Evolutionary conservation across 106 monocot species (phyloP).

Genomic region (Dioscorea zingiberensis): DNA sequence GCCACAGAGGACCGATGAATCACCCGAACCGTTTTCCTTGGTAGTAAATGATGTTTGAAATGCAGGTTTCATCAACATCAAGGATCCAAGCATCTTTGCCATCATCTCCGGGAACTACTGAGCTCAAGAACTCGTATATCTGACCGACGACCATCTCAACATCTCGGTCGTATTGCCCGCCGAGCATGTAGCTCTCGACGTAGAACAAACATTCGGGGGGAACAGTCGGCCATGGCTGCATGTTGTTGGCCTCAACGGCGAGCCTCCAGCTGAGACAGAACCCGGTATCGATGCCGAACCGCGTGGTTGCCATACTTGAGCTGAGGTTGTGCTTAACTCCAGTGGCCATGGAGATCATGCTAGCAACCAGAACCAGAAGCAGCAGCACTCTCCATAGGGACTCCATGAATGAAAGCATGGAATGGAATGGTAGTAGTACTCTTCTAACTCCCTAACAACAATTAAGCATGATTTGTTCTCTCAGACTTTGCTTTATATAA

Average conservation of each 20-base stretch:
- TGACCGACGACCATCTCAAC: neutral
- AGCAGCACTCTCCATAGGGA: no score
- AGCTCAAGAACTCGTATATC: neutral
- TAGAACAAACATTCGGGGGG: conserved; percentile 28
- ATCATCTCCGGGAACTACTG: neutral
- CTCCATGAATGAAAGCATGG: no score
- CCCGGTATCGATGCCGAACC: neutral
- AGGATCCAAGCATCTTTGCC: neutral
- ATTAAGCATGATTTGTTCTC: no score
- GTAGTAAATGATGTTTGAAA: neutral
- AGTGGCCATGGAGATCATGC: no score
- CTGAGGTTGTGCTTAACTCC: no score
- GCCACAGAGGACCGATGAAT: neutral
- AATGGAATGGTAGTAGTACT: no score
- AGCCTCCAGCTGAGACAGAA: conserved; percentile 47
- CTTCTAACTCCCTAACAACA: no score
- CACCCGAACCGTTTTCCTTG: conserved; percentile 4
- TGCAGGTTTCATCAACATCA: neutral
- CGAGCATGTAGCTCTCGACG: conserved; percentile 12
- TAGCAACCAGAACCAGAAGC: no score
- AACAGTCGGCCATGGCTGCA: conserved; percentile 23
- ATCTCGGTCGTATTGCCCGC: neutral
- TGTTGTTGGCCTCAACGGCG: conserved; percentile 37
- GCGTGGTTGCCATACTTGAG: no score
- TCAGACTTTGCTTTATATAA: no score